Conservation (phyloP, 176 grass and related monocot genomes). For the Carex cristatella region DNA sequence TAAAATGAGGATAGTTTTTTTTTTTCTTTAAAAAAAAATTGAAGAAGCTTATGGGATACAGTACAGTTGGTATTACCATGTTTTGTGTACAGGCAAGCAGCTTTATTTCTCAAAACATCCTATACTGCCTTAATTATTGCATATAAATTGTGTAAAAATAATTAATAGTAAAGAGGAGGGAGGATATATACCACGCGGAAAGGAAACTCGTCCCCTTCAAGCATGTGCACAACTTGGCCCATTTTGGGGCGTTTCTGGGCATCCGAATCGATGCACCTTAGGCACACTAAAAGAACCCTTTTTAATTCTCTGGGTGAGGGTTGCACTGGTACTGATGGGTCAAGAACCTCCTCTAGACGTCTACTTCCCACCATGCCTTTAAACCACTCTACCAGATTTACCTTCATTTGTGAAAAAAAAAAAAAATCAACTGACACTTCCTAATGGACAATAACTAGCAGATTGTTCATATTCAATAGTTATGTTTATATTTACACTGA, state of each 20-base stretch:
- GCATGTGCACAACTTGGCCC: slow-evolving; percentile 90
- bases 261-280: slow-evolving; percentile 88
- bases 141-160: not conserved
- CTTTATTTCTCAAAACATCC: not conserved
- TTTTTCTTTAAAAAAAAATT: not conserved
- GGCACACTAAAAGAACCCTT: slow-evolving; percentile 65
- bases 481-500: not conserved
- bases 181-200: slow-evolving; percentile 48
- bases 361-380: slow-evolving; percentile 66
- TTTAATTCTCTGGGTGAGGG: slow-evolving; percentile 66
- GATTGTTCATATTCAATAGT: not conserved
- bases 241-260: slow-evolving; percentile 84
- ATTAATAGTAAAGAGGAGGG: not conserved
- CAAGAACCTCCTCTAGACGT: slow-evolving; percentile 59
- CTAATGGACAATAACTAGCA: not conserved
- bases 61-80: not conserved
- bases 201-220: slow-evolving; percentile 91
- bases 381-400: slow-evolving; percentile 99
- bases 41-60: not conserved
- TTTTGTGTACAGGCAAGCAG: not conserved
- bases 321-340: slow-evolving; percentile 43
- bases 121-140: not conserved
- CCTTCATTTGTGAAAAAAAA: slow-evolving; percentile 14
- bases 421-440: not conserved
- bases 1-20: not conserved